Evolutionary conservation across 1,284 basidiomycete species (phyloP).

Genomic region (Moesziomyces antarcticus): DNA sequence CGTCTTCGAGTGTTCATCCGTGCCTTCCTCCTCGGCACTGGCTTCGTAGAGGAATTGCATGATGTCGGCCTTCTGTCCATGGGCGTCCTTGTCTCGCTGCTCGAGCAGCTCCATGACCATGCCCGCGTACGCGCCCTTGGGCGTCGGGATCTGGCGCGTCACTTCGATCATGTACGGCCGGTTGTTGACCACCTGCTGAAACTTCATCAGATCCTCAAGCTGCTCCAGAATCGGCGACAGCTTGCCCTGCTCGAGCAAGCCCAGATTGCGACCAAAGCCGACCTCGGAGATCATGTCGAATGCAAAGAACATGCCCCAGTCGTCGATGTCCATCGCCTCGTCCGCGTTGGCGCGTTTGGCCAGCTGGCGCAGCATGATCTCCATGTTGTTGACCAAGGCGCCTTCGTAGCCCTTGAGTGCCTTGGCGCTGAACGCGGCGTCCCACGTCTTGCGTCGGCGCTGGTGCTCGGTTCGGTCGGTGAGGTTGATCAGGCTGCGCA

Average conservation of each 20-base stretch:
- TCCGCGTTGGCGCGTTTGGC: not conserved
- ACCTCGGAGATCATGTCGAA: constrained; percentile 25
- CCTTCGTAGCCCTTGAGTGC: constrained; percentile 31
- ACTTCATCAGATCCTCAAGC: constrained; percentile 8
- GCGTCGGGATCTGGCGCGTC: constrained; percentile 14
- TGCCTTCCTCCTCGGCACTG: not conserved
- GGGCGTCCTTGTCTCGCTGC: constrained; percentile 8
- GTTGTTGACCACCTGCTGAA: constrained; percentile 24
- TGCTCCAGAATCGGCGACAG: constrained; percentile 17
- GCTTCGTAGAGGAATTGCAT: constrained; percentile 12
- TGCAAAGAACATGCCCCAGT: constrained; percentile 20
- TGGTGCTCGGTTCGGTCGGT: constrained; percentile 6
- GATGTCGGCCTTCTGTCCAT: constrained; percentile 7
- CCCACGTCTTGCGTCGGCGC: constrained; percentile 20
- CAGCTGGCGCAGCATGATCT: constrained; percentile 18
- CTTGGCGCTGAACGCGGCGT: constrained; percentile 21
- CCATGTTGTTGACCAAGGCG: constrained; percentile 11
- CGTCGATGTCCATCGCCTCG: constrained; percentile 15
- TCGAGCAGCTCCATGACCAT: constrained; percentile 12
- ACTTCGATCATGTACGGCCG: constrained; percentile 21
- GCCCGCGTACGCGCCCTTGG: constrained; percentile 11
- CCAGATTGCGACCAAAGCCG: constrained; percentile 23
- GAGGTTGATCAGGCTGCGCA: not conserved
- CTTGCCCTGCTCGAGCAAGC: constrained; percentile 18
- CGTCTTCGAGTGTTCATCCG: too few species aligned